Base-by-base conservation (phyloP, 163 green algal species). In the Scenedesmus sp. region DNA sequence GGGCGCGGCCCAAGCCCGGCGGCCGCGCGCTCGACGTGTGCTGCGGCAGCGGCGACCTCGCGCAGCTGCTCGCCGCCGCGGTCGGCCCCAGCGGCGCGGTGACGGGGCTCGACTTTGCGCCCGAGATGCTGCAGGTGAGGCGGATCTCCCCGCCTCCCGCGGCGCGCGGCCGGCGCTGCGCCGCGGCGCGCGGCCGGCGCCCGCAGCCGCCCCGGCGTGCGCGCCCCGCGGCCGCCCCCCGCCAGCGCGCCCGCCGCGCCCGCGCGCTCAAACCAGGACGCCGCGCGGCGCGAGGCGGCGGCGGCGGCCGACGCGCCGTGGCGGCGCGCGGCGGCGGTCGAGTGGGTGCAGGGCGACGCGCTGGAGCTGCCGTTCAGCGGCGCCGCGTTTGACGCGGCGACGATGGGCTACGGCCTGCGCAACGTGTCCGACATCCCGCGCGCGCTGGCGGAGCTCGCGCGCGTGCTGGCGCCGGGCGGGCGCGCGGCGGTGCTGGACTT, bases 351-450 rank as follows among this genome's bases (percentile, higher is more conserved):
- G 73, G 96, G 96, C n/a, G 94, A 99, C 84, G 96, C 96, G 1
- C 73, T 97, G 64, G 39, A 83, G 17, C 86, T 98, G 53, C 96
- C 95, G 0, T 99, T 98, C 84, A 44, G 63, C 22, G 75, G 90
- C 6, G 77, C 82, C 48, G 80, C 67, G 39, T 98, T 99, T 83
- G 93, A 98, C 75, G 91, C 89, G 0, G 92, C 87, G 15, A 98
- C 96, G 15, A 97, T 98, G 86, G 94, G 94, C 1, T 99, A 99
- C 80, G 96, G 96, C 1, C 86, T 99, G 57, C 84, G 96, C 39
- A 99, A 99, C 80, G 95, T 99, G 47, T 72, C 87, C 11, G 80
- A 94, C 88, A 92, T 94, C 2, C 87, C 85, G 0, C 14, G 75
- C 18, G 89, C 91, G 3, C 84, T 99, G 60, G 22, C 11, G 24